phyloP scores from a whole-genome alignment of 1,139 yeast species.

The Entelexis paramagnoliae region DNA sequence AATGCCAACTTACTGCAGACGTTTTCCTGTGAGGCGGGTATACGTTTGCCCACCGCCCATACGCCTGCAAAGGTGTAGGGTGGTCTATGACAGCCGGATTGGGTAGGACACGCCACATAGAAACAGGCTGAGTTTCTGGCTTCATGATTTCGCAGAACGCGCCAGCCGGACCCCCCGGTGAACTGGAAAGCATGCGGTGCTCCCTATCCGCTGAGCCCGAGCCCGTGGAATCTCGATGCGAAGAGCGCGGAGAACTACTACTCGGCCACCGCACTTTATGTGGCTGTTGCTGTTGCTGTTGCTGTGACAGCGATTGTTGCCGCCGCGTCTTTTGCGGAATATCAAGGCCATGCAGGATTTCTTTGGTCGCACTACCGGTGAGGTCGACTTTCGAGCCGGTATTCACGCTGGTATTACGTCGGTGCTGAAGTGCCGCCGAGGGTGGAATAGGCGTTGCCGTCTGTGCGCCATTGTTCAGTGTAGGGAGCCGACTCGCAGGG shows the following conservation, averaged over 20 bases:
- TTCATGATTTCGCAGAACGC: conserved; percentile 2
- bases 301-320: neutral
- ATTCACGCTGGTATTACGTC: neutral
- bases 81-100: conserved; percentile 24
- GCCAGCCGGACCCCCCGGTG: neutral
- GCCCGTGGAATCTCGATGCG: neutral
- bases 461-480: neutral
- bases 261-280: neutral
- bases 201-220: neutral
- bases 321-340: neutral
- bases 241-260: neutral
- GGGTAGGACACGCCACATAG: conserved; percentile 25
- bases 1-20: conserved; percentile 77
- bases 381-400: neutral
- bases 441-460: neutral
- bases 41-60: conserved; percentile 80
- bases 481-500: neutral
- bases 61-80: conserved; percentile 26
- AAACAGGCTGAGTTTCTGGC: conserved; percentile 13
- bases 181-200: neutral
- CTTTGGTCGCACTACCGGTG: neutral
- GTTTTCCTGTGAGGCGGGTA: conserved; percentile 62
- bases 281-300: neutral
- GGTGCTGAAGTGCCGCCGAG: neutral
- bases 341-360: neutral